phyloP scores from a whole-genome alignment of 176 grass and related monocot species.

The Carex parvula region DNA sequence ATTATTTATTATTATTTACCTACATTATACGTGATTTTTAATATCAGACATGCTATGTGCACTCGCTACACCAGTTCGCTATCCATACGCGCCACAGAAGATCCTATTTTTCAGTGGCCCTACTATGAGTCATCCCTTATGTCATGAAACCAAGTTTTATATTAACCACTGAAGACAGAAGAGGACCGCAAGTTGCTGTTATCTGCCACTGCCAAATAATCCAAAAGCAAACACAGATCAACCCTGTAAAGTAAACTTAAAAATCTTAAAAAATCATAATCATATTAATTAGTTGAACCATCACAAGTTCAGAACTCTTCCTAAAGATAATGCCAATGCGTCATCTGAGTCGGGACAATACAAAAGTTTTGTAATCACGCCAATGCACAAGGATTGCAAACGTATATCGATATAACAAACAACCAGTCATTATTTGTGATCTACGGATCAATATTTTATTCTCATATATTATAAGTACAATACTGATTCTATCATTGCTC shows the following conservation, averaged over 20 bases:
- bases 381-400: no score
- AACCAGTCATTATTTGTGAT: no score
- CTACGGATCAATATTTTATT: no score
- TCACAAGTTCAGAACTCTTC: not conserved
- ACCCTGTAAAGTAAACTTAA: not conserved
- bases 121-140: conserved; percentile 23
- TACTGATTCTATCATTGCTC: conserved; percentile 17
- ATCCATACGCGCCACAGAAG: not conserved
- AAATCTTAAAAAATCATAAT: not conserved
- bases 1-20: not conserved
- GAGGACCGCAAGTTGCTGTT: not conserved
- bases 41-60: no score
- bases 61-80: not conserved
- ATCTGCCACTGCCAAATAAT: not conserved
- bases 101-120: not conserved
- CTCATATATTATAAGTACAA: not conserved
- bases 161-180: not conserved
- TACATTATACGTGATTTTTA: not conserved
- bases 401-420: no score
- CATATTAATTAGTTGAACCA: not conserved
- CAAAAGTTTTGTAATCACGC: not conserved
- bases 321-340: conserved; percentile 4
- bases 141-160: conserved; percentile 17
- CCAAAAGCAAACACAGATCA: not conserved
- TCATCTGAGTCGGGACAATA: not conserved